Base-by-base conservation (phyloP, 768 basidiomycete species). In the Pisolithus albus region DNA sequence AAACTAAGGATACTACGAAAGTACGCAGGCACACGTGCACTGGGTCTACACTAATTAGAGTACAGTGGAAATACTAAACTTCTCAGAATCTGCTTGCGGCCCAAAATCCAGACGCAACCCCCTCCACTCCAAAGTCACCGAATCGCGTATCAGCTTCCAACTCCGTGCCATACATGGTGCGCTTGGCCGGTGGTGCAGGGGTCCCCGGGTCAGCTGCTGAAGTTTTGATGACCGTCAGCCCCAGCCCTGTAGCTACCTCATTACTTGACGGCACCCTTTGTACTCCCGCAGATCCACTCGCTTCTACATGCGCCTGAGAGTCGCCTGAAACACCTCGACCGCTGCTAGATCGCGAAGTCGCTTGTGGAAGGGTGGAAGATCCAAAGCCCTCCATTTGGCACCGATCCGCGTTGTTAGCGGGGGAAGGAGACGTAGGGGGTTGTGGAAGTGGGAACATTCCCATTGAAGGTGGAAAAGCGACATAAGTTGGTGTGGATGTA, bases 91-190 rank as follows among this genome's bases (percentile, higher is more conserved):
- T 69, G 46, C 74, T 75, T 41, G 75, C 73, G 1, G 77, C 65
- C 85, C 87, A 88, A 61, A 84, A 88, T 6, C 79, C 78, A 45
- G 77, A 77, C n/a, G 84, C 84, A 51, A 88, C 80, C 11, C 87
- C 84, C 61, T 87, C 83, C 23, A 87, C 73, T 37, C 88, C 88
- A 62, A 89, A 90, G 67, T 90, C 88, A 5, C 88, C 88, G 62
- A 91, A 91, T 47, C 88, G 79, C n/a, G 84, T 83, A 61, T 90
- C 87, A 30, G 72, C 72, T n/a, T 88, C 87, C 40, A 88, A 68
- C 67, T 90, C 88, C 0, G 88, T 90, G 7, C 88, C 88, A 64
- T 88, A 90, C 83, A 90, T 86, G 5, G 88, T 90, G 53, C 82
- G 78, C 61, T 78, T 80, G 56, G 77, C 73, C 4, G 75, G 72